These are phyloP conservation scores for Syzygium malaccense DNA, from an alignment of 441 rosid genomes.

Conservation along the genomic window DNA sequence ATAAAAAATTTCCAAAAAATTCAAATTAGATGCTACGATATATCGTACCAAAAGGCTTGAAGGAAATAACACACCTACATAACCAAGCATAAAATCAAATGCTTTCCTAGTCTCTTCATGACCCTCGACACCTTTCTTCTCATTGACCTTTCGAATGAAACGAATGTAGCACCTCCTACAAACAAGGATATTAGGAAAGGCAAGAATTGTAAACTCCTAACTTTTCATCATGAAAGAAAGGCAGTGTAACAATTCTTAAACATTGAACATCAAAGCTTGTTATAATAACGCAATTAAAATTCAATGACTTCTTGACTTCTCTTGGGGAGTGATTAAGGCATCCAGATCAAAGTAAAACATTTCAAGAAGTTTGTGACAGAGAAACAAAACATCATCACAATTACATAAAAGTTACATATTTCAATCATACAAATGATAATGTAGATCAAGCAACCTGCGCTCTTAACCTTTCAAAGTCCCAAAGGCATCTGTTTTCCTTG, in stretches of 20 bases:
- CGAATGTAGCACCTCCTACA: constrained; percentile 93
- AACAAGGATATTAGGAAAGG: constrained; percentile 4
- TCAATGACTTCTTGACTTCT: neutral
- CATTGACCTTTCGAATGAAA: constrained; percentile 84
- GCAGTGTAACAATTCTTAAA: neutral
- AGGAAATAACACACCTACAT: constrained; percentile 56
- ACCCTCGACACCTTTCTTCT: constrained; percentile 83
- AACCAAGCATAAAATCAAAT: constrained; percentile 82
- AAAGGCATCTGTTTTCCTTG: neutral
- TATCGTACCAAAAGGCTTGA: neutral
- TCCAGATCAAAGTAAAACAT: neutral
- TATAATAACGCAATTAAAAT: neutral
- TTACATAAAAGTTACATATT: neutral
- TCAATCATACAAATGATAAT: neutral
- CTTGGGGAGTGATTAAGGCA: neutral
- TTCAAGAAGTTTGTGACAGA: neutral
- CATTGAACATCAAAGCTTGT: neutral
- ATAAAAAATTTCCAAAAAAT: neutral
- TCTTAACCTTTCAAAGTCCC: neutral
- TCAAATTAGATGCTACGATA: neutral
- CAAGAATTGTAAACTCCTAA: neutral
- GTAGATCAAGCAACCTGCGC: neutral
- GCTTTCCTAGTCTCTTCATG: constrained; percentile 94
- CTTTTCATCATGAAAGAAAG: neutral
- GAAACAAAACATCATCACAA: neutral